Evolutionary conservation across 2,329 filamentous ascomycete genomes (phyloP), one percentile per base, ranked within the genome.

Genomic region (Venturia effusa): DNA sequence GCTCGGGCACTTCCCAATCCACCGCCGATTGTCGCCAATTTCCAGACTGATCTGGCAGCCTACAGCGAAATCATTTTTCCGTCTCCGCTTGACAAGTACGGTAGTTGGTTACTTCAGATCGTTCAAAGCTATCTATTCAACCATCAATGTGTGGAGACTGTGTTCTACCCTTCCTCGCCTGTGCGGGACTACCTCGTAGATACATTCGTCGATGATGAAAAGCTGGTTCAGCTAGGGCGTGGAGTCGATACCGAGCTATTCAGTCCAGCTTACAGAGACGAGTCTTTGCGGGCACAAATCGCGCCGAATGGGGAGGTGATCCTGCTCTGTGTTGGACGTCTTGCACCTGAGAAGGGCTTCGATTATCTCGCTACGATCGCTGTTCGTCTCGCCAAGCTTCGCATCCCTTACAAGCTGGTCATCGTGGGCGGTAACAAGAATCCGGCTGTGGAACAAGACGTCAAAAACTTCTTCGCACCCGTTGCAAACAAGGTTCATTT

Each of bases 61-160:
- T 90, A 89, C 71, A 86, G 84, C 69, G 80, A 83, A 60, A 88
- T 89, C 61, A 76, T 90, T n/a, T 87, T 90, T 66, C 85, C 86
- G 0, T 75, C 78, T 1, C 85, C 84, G 0, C 76, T 90, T 22
- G 84, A 84, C 68, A 74, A 75, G 13, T 79, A 87, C 64, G 86
- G 84, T 4, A 84, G 86, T 59, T 85, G 81, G 72, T 77, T 86
- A 13, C 83, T 89, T 64, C 80, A 82, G 19, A 75, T 80, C 1
- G 85, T 88, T 0, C 85, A 89, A 72, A 85, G 85, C 59, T 88
- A 84, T 67, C 76, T 89, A 0, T 89, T 88, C 76, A 79, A 79
- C 8, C 82, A 87, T 68, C 67, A 78, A 0, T 83, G 82, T 0
- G 81, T 89, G 63, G 81, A 83, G 68, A 87, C 84, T 3, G 81